Percentiles rank a stretch among this genome's conserved stretches.
phyloP scores from a whole-genome alignment of 1,139 yeast species.

The Suhomyces kunorum region DNA sequence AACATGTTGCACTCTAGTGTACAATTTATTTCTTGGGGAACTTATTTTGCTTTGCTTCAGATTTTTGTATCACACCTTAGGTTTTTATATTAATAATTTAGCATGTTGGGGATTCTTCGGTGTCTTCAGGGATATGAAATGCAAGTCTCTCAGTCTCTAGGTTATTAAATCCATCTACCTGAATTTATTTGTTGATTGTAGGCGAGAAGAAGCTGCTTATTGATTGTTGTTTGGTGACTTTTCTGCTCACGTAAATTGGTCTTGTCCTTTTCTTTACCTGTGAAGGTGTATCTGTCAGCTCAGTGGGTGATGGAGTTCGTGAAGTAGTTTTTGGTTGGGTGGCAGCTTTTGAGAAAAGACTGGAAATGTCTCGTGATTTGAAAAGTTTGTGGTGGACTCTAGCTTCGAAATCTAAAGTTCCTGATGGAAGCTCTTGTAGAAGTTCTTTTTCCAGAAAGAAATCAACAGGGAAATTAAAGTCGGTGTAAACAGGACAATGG shows the following conservation, averaged over 20 bases:
- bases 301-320: not conserved
- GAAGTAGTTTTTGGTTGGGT: not conserved
- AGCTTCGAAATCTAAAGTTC: conserved; percentile 55
- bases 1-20: conserved; percentile 4
- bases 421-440: not conserved
- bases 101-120: conserved; percentile 8
- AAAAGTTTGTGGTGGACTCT: conserved; percentile 49
- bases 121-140: conserved; percentile 6
- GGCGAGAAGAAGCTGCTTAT: conserved; percentile 6
- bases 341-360: conserved; percentile 37
- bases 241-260: conserved; percentile 17
- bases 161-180: conserved; percentile 8
- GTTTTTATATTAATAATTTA: conserved; percentile 8
- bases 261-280: not conserved
- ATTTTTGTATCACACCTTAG: conserved; percentile 1
- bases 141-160: conserved; percentile 8
- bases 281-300: not conserved
- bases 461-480: conserved; percentile 38
- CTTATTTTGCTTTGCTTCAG: conserved; percentile 3
- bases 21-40: conserved; percentile 10
- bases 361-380: conserved; percentile 53
- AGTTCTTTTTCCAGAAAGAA: not conserved
- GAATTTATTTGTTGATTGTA: not conserved
- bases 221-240: conserved; percentile 6
- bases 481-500: conserved; percentile 89